Percentiles rank a stretch among this genome's conserved stretches.
Conservation (phyloP, 179 eudicot species). For the Vitellaria paradoxa region DNA sequence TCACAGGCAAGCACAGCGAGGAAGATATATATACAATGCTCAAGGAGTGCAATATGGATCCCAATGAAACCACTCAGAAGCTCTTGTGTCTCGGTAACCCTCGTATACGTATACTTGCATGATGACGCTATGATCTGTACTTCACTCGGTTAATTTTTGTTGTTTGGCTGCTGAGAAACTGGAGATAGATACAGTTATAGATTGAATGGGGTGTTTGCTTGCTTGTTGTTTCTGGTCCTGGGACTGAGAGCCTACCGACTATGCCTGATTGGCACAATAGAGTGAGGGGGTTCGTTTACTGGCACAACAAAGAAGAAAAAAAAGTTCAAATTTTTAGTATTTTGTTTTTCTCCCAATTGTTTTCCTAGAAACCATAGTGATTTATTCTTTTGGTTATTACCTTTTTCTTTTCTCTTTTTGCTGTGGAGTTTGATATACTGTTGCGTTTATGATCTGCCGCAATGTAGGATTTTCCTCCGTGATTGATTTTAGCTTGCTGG, state of each 20-base stretch:
- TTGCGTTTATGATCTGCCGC: background rate
- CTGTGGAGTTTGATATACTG: background rate
- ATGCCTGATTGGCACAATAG: no score
- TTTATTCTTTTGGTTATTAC: no score
- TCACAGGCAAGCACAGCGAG: slow-evolving; percentile 58
- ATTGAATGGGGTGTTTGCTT: background rate
- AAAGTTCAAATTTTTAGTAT: background rate
- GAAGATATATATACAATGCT: slow-evolving; percentile 73
- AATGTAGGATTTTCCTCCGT: background rate
- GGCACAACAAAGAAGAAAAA: background rate
- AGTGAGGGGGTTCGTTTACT: background rate
- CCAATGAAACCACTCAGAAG: slow-evolving; percentile 63
- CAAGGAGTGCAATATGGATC: slow-evolving; percentile 77
- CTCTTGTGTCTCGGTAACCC: slow-evolving; percentile 32
- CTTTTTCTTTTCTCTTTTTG: no score
- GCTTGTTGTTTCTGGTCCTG: background rate
- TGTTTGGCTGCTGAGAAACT: background rate
- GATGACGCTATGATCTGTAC: background rate
- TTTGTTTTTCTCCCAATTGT: no score
- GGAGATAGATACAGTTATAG: background rate
- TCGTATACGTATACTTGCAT: background rate
- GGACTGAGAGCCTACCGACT: no score
- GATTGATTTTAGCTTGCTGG: background rate
- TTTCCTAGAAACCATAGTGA: no score
- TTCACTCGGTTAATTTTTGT: background rate